Base-by-base conservation (phyloP, 2,329 filamentous ascomycete species). In the Ophiocordyceps camponoti-saundersi region DNA sequence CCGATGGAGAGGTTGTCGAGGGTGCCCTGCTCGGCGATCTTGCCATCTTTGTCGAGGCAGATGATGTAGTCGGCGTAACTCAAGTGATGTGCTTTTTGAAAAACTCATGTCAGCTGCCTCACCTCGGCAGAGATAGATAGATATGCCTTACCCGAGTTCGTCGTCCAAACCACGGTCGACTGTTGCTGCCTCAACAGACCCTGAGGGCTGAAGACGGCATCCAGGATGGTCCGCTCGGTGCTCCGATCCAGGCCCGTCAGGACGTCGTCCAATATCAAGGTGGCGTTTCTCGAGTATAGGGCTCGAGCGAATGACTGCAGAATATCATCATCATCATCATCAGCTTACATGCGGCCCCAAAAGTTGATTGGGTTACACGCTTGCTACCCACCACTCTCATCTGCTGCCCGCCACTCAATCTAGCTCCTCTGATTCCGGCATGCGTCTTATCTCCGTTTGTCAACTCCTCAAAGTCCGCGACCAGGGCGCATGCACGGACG, bases 151-250 rank as follows among this genome's bases (percentile, higher is more conserved):
- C 56, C 44, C 8, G 55, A 54, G 44, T 57, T 59, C 12, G 59
- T 61, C 5, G 57, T 52, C 39, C 60, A 44, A 2, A 62, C 50
- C 2, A 58, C 50, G 0, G 60, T 59, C 1, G 50, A 45, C 3
- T 51, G 48, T n/a, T 52, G 47, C 11, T 47, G 49, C 40, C 48
- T 50, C 10, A 62, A 48, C 11, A 67, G 46, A 0, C 64, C 62
- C n/a, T 53, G 53, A 4, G 26, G 23, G 1, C 59, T 57, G 45
- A 69, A 64, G 0, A 67, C 59, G 2, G 54, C 53, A 0, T 56
- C 51, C 32, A 66, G 62, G 1, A 68, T 61, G 11, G 58, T 56
- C 22, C 61, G 53, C 44, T 66, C 63, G 0, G 66, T 68, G 8
- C 61, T 53, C 6, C 57, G 53, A 46, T 66, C 64, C 3, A 65